These are phyloP conservation scores for Sporisorium sorghi DNA, from an alignment of 1,284 basidiomycete genomes.

Conservation along the genomic window DNA sequence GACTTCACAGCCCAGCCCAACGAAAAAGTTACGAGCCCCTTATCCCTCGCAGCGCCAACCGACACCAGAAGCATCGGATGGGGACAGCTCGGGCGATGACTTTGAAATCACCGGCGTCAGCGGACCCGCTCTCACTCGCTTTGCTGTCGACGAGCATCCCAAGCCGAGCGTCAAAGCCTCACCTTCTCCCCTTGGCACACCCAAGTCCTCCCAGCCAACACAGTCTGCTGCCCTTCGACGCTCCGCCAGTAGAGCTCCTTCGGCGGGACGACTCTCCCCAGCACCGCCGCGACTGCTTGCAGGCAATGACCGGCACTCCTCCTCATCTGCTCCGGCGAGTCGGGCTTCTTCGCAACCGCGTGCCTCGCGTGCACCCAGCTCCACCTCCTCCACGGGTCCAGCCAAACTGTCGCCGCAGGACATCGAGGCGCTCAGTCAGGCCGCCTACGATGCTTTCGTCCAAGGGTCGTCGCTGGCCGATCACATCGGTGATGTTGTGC, in stretches of 20 bases:
- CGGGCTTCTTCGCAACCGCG: constrained; percentile 4
- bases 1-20: background rate
- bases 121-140: constrained; percentile 8
- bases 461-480: constrained; percentile 10
- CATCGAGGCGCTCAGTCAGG: background rate
- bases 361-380: constrained; percentile 9
- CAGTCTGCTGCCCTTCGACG: constrained; percentile 4
- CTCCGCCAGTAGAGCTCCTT: constrained; percentile 12
- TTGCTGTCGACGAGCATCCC: background rate
- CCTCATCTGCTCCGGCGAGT: constrained; percentile 3
- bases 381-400: background rate
- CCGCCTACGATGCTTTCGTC: background rate
- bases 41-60: background rate
- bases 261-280: background rate
- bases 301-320: background rate
- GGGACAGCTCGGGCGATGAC: constrained; percentile 26
- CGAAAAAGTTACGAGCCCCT: background rate
- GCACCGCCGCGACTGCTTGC: background rate
- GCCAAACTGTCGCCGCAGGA: constrained; percentile 7
- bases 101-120: constrained; percentile 18
- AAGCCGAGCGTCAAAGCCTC: constrained; percentile 7
- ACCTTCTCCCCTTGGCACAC: background rate
- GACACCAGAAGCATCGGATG: background rate
- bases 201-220: constrained; percentile 14
- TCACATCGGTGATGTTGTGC: constrained; percentile 10